Conservation (phyloP, 331 rosid species). For the Prunus yedoensis region DNA sequence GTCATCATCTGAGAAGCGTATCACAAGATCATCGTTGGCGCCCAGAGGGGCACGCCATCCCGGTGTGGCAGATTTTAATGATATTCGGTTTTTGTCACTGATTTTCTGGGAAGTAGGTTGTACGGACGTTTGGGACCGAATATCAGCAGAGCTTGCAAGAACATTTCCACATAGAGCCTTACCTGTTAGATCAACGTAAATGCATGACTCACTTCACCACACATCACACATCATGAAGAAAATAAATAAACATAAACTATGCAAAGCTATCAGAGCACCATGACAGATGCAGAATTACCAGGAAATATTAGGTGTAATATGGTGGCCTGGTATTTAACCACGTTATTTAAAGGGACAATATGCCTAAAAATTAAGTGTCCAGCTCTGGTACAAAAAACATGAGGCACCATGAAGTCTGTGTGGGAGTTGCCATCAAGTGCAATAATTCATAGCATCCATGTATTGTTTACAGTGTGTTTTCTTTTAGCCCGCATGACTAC, state of each 20-base stretch:
- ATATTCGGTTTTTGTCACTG: constrained; percentile 41
- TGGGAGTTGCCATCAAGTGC: neutral
- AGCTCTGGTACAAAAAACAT: constrained; percentile 9
- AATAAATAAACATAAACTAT: neutral
- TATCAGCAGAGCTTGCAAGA: constrained; percentile 46
- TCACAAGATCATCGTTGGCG: constrained; percentile 63
- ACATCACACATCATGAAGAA: neutral
- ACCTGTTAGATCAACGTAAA: constrained; percentile 20
- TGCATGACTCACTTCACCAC: neutral
- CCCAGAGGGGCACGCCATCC: constrained; percentile 49
- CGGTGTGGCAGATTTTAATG: constrained; percentile 42
- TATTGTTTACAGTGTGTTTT: neutral
- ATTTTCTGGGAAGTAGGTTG: constrained; percentile 48
- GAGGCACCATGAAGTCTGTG: neutral
- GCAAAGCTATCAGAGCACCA: neutral
- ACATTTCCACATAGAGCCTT: constrained; percentile 34
- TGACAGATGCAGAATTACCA: neutral
- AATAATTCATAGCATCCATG: neutral
- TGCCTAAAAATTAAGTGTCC: neutral
- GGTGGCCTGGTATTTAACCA: neutral
- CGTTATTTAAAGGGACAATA: neutral
- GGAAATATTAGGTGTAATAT: neutral
- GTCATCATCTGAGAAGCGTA: constrained; percentile 88
- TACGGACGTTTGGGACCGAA: constrained; percentile 28
- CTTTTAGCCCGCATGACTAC: neutral